phyloP scores from a whole-genome alignment of 2,329 filamentous ascomycete genomes.

The Alternaria conjuncta region DNA sequence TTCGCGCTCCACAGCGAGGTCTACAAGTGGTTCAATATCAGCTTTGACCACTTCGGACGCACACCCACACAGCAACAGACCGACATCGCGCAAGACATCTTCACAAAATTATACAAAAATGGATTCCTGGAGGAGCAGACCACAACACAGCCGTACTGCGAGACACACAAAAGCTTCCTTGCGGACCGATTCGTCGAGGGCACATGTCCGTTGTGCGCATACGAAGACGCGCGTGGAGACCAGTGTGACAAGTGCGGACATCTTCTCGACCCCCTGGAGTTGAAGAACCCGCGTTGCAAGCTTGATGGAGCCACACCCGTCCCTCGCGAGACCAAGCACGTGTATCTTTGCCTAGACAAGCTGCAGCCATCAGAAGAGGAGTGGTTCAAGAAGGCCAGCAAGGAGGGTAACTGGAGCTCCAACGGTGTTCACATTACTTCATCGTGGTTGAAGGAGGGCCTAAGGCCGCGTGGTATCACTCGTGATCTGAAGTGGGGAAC shows the following conservation, averaged over 20 bases:
- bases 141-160: conserved; percentile 90
- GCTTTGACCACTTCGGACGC: conserved; percentile 92
- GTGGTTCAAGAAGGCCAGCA: conserved; percentile 77
- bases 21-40: conserved; percentile 96
- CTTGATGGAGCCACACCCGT: conserved; percentile 84
- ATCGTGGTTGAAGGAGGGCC: conserved; percentile 81
- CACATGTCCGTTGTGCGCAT: conserved; percentile 72
- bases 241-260: conserved; percentile 61
- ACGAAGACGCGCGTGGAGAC: conserved; percentile 60
- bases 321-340: conserved; percentile 82
- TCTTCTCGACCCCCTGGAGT: conserved; percentile 57
- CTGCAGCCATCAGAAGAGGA: conserved; percentile 77
- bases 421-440: conserved; percentile 80
- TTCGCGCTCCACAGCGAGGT: conserved; percentile 87
- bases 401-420: conserved; percentile 76
- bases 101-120: conserved; percentile 84
- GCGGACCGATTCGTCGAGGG: conserved; percentile 76
- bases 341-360: conserved; percentile 86
- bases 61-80: conserved; percentile 91
- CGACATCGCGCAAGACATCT: conserved; percentile 90
- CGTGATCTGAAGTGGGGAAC: conserved; percentile 91
- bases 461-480: conserved; percentile 88
- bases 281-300: conserved; percentile 77
- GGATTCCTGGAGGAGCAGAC: conserved; percentile 86
- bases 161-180: conserved; percentile 61